Conservation (phyloP, 805 yeast species). For the Scheffersomyces ergatensis region DNA sequence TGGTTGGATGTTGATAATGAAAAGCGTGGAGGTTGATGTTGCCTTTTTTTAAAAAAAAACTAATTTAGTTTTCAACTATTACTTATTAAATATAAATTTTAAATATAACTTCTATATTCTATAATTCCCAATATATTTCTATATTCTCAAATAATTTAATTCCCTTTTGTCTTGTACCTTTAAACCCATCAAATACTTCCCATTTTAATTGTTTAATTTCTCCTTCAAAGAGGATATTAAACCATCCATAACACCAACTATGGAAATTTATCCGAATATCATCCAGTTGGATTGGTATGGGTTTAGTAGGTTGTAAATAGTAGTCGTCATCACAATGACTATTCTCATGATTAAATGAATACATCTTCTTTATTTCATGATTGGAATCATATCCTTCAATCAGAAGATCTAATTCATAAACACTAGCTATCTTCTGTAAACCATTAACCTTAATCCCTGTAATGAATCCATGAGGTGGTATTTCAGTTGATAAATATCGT, state of each 20-base stretch:
- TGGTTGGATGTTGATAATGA: slow-evolving; percentile 26
- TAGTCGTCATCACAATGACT: not conserved
- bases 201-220: slow-evolving; percentile 9
- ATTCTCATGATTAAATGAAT: not conserved
- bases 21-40: slow-evolving; percentile 26
- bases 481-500: not conserved
- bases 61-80: too few relatives aligned
- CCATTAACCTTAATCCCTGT: not conserved
- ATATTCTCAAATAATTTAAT: slow-evolving; percentile 49
- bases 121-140: slow-evolving; percentile 34
- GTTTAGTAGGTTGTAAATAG: not conserved
- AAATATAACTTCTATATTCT: not conserved
- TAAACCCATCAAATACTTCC: slow-evolving; percentile 63
- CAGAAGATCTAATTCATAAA: not conserved
- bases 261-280: not conserved
- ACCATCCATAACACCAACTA: slow-evolving; percentile 9
- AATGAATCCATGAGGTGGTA: not conserved
- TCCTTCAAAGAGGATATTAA: slow-evolving; percentile 43
- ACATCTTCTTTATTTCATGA: not conserved
- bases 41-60: too few relatives aligned
- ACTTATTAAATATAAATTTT: too few relatives aligned
- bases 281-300: not conserved
- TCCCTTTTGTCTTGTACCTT: slow-evolving; percentile 60
- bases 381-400: not conserved
- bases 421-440: not conserved